Percentiles rank a stretch among this genome's conserved stretches.
Conservation (phyloP, 306 rosid genomes). For the Vigna nakashimae region DNA sequence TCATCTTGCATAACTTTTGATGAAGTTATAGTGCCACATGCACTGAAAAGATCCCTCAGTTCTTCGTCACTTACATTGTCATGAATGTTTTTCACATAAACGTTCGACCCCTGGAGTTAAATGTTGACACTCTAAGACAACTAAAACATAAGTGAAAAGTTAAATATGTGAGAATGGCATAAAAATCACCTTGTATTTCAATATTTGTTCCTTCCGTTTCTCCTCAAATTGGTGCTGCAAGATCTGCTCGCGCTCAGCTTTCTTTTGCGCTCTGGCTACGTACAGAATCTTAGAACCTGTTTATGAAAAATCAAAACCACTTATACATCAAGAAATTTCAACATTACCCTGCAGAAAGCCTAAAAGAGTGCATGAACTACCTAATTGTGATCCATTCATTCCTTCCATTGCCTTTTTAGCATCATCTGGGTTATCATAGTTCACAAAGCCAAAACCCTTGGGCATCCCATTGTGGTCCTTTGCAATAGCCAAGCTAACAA, state of each 20-base stretch:
- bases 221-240: conserved; percentile 74
- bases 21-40: conserved; percentile 85
- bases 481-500: conserved; percentile 68
- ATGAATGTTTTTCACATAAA: conserved; percentile 89
- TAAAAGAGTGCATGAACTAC: conserved; percentile 50
- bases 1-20: conserved; percentile 80
- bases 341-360: conserved; percentile 23
- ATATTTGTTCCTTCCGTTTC: conserved; percentile 75
- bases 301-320: conserved; percentile 43
- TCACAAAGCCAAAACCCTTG: conserved; percentile 86
- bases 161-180: conserved; percentile 21
- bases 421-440: conserved; percentile 74
- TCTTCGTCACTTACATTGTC: conserved; percentile 75
- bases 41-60: conserved; percentile 66
- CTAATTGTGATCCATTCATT: conserved; percentile 74
- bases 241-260: conserved; percentile 82
- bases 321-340: conserved; percentile 12
- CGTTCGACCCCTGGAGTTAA: conserved; percentile 72
- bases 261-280: conserved; percentile 89
- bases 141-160: conserved; percentile 8
- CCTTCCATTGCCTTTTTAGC: conserved; percentile 80
- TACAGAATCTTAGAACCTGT: conserved; percentile 82
- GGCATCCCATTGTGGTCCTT: conserved; percentile 68
- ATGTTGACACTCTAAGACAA: conserved; percentile 33
- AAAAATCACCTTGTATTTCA: conserved; percentile 65